phyloP scores from a whole-genome alignment of 2,329 filamentous ascomycete genomes.

The Plenodomus biglobosus region DNA sequence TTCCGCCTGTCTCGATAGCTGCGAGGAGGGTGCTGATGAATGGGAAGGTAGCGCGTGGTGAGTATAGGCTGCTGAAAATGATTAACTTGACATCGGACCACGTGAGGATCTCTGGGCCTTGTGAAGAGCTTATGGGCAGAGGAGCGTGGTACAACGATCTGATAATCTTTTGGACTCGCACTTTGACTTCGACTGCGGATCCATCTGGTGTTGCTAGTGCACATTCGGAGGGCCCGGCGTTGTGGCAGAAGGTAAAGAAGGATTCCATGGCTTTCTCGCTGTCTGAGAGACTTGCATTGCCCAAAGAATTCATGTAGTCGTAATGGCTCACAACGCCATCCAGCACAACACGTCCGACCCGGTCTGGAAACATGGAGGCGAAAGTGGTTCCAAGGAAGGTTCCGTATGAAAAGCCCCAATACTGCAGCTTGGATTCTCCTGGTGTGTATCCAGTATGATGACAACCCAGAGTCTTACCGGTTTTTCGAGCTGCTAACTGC shows the following conservation, averaged over 20 bases:
- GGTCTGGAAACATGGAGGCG: slow-evolving; percentile 43
- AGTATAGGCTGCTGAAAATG: slow-evolving; percentile 44
- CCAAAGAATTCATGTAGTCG: slow-evolving; percentile 42
- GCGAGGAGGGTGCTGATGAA: slow-evolving; percentile 39
- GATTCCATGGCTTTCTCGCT: slow-evolving; percentile 47
- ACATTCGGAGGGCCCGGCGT: slow-evolving; percentile 46
- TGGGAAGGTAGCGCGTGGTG: slow-evolving; percentile 39
- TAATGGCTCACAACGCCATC: slow-evolving; percentile 51
- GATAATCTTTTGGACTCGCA: slow-evolving; percentile 37
- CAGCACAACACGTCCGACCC: slow-evolving; percentile 41
- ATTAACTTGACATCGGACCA: slow-evolving; percentile 45
- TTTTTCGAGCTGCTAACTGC: slow-evolving; percentile 1
- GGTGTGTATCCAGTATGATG: slow-evolving; percentile 5
- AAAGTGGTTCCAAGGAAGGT: slow-evolving; percentile 46
- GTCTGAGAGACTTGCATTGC: slow-evolving; percentile 47
- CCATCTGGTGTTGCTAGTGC: slow-evolving; percentile 42
- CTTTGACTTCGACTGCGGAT: slow-evolving; percentile 39
- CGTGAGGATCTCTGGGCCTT: slow-evolving; percentile 41
- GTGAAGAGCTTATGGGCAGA: slow-evolving; percentile 35
- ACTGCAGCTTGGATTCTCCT: slow-evolving; percentile 42
- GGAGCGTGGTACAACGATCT: slow-evolving; percentile 46
- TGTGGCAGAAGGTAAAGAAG: slow-evolving; percentile 51
- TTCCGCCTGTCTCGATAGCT: slow-evolving; percentile 35
- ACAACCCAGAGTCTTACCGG: background rate
- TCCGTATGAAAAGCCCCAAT: slow-evolving; percentile 54